Conservation (phyloP, 148 eudicot species). For the Fagopyrum esculentum region DNA sequence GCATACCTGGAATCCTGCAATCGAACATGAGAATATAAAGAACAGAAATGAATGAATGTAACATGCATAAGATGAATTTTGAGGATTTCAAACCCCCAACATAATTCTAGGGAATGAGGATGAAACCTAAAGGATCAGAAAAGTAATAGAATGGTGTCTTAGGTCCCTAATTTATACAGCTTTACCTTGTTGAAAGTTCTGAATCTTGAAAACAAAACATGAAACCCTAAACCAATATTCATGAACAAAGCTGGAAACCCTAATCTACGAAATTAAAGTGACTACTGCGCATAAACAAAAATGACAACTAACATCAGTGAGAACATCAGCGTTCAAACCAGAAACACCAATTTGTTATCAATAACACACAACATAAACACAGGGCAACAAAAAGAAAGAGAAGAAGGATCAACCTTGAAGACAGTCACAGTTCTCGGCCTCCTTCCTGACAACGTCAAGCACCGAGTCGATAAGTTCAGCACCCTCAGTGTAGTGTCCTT, state of each 20-base stretch:
- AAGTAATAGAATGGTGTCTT: background rate
- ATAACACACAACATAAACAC: background rate
- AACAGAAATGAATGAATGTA: no score
- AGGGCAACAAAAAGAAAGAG: background rate
- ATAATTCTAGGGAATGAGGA: background rate
- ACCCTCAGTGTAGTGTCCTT: conserved; percentile 16
- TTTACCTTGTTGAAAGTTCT: background rate
- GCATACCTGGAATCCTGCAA: conserved; percentile 14
- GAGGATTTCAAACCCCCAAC: background rate
- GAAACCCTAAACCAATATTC: background rate
- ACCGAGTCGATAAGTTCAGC: conserved; percentile 16
- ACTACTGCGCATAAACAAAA: background rate
- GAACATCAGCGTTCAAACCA: background rate
- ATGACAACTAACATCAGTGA: background rate
- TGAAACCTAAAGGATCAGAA: background rate
- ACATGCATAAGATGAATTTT: background rate
- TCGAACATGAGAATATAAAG: background rate
- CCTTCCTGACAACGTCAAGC: conserved; percentile 16
- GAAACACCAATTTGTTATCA: background rate
- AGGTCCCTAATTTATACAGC: background rate
- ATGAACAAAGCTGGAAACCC: background rate
- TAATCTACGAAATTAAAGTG: background rate
- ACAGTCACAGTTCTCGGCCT: conserved; percentile 17
- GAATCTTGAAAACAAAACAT: background rate
- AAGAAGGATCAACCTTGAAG: background rate